Evolutionary conservation across 2,329 filamentous ascomycete genomes (phyloP).

Genomic region (Xylaria sp.): DNA sequence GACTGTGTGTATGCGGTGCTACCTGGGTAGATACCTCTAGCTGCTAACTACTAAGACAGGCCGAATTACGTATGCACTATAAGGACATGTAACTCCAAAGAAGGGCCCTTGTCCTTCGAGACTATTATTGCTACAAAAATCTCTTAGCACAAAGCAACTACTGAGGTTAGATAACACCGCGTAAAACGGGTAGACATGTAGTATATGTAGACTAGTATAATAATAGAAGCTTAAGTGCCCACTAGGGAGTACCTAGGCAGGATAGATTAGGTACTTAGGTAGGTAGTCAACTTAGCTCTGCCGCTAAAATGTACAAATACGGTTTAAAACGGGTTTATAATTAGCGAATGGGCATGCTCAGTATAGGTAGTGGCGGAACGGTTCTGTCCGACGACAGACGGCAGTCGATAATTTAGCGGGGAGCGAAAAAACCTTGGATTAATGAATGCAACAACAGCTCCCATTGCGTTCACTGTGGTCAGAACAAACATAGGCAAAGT

Average conservation of each 20-base stretch:
- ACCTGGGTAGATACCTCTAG: too few species aligned
- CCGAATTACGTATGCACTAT: too few species aligned
- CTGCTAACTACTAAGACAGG: too few species aligned
- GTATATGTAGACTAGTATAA: too few species aligned
- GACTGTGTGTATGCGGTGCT: too few species aligned
- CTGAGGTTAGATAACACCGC: not conserved
- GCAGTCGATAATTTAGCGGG: conserved; percentile 10
- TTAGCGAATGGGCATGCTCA: not conserved
- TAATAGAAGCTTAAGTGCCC: too few species aligned
- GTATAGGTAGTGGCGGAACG: not conserved
- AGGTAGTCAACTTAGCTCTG: too few species aligned
- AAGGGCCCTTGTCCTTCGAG: too few species aligned
- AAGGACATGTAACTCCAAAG: too few species aligned
- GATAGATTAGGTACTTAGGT: not conserved
- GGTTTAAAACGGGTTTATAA: not conserved
- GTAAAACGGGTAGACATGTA: not conserved
- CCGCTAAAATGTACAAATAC: not conserved
- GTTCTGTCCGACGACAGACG: conserved; percentile 5
- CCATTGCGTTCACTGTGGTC: not conserved
- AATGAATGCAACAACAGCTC: not conserved
- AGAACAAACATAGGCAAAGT: not conserved
- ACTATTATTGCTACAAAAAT: too few species aligned
- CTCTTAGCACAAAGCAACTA: too few species aligned
- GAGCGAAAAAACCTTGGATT: conserved; percentile 5
- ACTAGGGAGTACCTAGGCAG: not conserved